These are phyloP conservation scores for Apiospora aurea DNA, from an alignment of 2,329 filamentous ascomycete species.

Conservation along the genomic window DNA sequence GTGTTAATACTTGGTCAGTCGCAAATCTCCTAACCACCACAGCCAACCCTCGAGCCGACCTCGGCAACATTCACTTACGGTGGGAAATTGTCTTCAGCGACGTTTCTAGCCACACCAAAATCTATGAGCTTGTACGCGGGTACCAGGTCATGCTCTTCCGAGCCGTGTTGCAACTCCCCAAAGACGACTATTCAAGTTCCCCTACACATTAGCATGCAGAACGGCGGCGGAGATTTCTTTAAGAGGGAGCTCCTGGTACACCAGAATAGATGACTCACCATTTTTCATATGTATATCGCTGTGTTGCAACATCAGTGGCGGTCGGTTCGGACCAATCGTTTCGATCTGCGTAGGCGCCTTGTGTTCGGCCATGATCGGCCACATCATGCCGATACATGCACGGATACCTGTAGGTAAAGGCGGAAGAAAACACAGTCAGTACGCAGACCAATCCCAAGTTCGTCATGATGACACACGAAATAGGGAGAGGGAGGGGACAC, in stretches of 20 bases:
- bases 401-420: not conserved
- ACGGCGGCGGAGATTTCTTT: not conserved
- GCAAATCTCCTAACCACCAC: not conserved
- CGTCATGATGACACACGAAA: not conserved
- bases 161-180: not conserved
- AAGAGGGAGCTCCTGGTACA: not conserved
- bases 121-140: not conserved
- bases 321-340: not conserved
- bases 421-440: not conserved
- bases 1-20: not conserved
- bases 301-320: not conserved
- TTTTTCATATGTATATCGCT: not conserved
- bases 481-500: not conserved
- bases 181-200: not conserved
- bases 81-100: not conserved
- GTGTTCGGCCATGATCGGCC: not conserved
- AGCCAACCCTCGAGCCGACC: not conserved
- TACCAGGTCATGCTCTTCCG: not conserved
- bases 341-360: not conserved
- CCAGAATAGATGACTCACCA: not conserved
- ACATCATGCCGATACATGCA: not conserved
- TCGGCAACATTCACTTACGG: not conserved
- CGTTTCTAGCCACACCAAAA: not conserved
- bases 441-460: not conserved
- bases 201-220: not conserved